Percentiles rank a stretch among this genome's conserved stretches.
These are phyloP conservation scores for Fusarium xyrophilum DNA, from an alignment of 2,329 filamentous ascomycete species.

Conservation along the genomic window DNA sequence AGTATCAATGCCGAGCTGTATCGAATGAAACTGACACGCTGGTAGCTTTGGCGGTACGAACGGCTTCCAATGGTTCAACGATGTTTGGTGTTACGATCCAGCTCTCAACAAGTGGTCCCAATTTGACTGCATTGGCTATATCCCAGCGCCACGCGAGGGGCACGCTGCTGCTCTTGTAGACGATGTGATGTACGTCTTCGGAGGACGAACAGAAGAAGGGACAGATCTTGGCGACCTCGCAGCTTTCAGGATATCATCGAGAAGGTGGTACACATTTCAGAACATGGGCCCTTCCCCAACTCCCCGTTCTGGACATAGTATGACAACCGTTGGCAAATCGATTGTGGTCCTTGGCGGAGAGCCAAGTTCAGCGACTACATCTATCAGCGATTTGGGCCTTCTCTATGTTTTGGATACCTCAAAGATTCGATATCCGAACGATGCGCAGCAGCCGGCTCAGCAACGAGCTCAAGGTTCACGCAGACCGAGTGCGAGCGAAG, in stretches of 20 bases:
- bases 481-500: constrained; percentile 53
- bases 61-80: constrained; percentile 96
- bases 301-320: constrained; percentile 92
- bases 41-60: constrained; percentile 94
- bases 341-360: constrained; percentile 93
- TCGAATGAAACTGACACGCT: constrained; percentile 15
- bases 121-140: constrained; percentile 96
- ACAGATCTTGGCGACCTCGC: constrained; percentile 91
- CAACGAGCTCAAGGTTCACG: constrained; percentile 50
- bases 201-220: constrained; percentile 92
- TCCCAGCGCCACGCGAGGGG: constrained; percentile 90
- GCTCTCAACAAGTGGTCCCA: constrained; percentile 82
- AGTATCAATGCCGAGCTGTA: constrained; percentile 48
- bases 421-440: constrained; percentile 95
- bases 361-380: constrained; percentile 83
- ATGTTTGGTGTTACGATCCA: constrained; percentile 96
- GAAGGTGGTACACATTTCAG: constrained; percentile 98
- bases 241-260: constrained; percentile 75
- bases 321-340: constrained; percentile 93
- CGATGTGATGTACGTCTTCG: constrained; percentile 99
- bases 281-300: constrained; percentile 98
- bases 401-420: constrained; percentile 92
- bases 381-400: constrained; percentile 83
- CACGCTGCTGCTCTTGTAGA: constrained; percentile 93
- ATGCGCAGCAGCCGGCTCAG: constrained; percentile 54